phyloP scores from a whole-genome alignment of 1,139 yeast species.

The Pichia sp. region DNA sequence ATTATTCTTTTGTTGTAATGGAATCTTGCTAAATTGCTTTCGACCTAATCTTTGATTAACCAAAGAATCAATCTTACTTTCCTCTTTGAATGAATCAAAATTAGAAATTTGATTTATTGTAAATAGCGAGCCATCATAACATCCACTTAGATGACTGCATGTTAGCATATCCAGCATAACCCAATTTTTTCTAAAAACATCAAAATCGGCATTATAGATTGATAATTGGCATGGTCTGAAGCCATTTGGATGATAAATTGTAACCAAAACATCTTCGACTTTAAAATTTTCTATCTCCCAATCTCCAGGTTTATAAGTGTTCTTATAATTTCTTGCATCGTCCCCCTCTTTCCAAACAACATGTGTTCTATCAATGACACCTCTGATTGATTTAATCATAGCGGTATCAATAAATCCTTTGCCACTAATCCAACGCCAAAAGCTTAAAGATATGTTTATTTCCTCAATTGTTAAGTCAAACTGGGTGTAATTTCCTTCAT shows the following conservation, averaged over 20 bases:
- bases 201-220: constrained; percentile 75
- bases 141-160: constrained; percentile 81
- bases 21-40: constrained; percentile 14
- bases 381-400: constrained; percentile 79
- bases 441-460: constrained; percentile 71
- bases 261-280: constrained; percentile 79
- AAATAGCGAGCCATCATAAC: constrained; percentile 87
- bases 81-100: constrained; percentile 37
- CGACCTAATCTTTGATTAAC: constrained; percentile 18
- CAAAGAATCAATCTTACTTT: constrained; percentile 22
- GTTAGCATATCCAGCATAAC: constrained; percentile 77
- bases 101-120: constrained; percentile 79
- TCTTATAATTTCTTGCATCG: constrained; percentile 75
- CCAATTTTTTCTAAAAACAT: constrained; percentile 85
- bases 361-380: constrained; percentile 85
- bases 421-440: constrained; percentile 85
- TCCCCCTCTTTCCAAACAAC: constrained; percentile 78
- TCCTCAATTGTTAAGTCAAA: constrained; percentile 87
- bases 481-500: constrained; percentile 93
- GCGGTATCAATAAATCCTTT: constrained; percentile 79
- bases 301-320: constrained; percentile 75
- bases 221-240: constrained; percentile 84
- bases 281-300: constrained; percentile 81
- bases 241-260: constrained; percentile 71
- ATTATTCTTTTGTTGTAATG: constrained; percentile 22